Evolutionary conservation across 2,329 filamentous ascomycete genomes (phyloP), one percentile per base, ranked within the genome.

Genomic region (Sclerotinia spermophila): DNA sequence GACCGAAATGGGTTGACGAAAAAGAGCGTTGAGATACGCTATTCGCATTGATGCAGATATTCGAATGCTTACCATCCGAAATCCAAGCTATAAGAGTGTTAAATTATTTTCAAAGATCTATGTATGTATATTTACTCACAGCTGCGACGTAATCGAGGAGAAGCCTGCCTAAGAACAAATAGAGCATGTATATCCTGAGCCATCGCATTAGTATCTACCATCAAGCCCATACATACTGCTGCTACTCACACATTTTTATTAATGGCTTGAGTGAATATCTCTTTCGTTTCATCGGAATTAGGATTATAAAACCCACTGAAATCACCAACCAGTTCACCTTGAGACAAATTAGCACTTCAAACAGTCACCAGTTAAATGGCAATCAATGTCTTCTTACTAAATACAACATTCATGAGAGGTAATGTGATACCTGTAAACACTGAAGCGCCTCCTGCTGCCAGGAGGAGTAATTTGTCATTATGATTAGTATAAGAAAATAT

Each of bases 1-100:
- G 55, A 90, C 87, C 72, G 89, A 87, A 65, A 92, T 86, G 68
- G 87, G 87, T 80, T 91, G 89, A 3, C 82, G 81, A 62, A 93
- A 87, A 7, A 92, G 84, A 48, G 83, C 82, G 61, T 85, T 82
- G n/a, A 93, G 82, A 74, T 91, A 93, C 74, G 88, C 83, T 53
- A 89, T 83, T 45, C 91, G 83, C 70, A 89, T 84, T 13, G 84
- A 85, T 2, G 87, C 85, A 3, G 87, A 89, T 74, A 89, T 82
- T 35, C 87, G 84, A 68, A 89, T 86, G 44, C 86, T 86, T 73
- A 88, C 87, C 80, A 89, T 85, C 33, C 87, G 86, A 73, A 88
- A 88, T 65, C 82, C 82, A 72, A 75, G 53, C 74, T 75, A 60
- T 45, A 35, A 5, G 24, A 19, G 21, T 68, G 27, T 69, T 62